Evolutionary conservation across 306 rosid species (phyloP).

Genomic region (Trichosanthes cucumerina): DNA sequence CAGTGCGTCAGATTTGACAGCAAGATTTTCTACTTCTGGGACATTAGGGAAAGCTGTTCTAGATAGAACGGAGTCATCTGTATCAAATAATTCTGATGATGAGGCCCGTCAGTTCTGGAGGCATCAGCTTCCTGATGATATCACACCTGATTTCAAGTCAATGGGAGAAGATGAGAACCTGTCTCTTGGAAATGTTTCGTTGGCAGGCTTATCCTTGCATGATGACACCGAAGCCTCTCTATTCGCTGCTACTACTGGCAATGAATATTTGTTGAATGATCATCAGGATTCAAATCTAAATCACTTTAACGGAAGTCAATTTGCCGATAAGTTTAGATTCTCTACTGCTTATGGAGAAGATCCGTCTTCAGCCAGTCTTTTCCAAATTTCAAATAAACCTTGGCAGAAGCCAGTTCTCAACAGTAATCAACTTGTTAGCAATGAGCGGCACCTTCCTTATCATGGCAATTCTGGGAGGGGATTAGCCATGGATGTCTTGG

Average conservation of each 20-base stretch:
- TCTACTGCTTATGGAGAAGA: conserved; percentile 59
- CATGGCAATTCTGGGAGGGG: conserved; percentile 53
- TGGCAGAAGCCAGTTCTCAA: conserved; percentile 61
- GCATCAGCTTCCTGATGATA: conserved; percentile 91
- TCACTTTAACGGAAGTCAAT: conserved; percentile 36
- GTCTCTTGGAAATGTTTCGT: conserved; percentile 51
- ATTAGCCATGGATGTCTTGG: conserved; percentile 45
- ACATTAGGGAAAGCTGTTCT: conserved; percentile 72
- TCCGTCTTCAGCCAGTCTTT: conserved; percentile 42
- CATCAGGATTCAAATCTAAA: conserved; percentile 36
- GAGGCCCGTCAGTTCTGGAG: conserved; percentile 95
- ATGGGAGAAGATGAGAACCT: conserved; percentile 72
- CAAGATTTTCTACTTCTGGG: conserved; percentile 37
- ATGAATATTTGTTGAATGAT: conserved; percentile 52
- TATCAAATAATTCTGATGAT: conserved; percentile 78
- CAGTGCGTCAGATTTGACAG: conserved; percentile 36
- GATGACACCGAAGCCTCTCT: conserved; percentile 45
- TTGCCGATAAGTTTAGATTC: conserved; percentile 52
- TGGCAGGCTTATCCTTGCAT: conserved; percentile 58
- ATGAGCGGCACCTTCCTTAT: conserved; percentile 43
- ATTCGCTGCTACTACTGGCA: conserved; percentile 45
- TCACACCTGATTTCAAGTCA: conserved; percentile 90
- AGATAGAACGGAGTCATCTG: conserved; percentile 71
- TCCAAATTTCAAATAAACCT: conserved; percentile 46
- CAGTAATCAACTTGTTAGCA: conserved; percentile 34